phyloP scores from a whole-genome alignment of 2,329 filamentous ascomycete genomes.

The Lasiodiplodia hormozganensis region DNA sequence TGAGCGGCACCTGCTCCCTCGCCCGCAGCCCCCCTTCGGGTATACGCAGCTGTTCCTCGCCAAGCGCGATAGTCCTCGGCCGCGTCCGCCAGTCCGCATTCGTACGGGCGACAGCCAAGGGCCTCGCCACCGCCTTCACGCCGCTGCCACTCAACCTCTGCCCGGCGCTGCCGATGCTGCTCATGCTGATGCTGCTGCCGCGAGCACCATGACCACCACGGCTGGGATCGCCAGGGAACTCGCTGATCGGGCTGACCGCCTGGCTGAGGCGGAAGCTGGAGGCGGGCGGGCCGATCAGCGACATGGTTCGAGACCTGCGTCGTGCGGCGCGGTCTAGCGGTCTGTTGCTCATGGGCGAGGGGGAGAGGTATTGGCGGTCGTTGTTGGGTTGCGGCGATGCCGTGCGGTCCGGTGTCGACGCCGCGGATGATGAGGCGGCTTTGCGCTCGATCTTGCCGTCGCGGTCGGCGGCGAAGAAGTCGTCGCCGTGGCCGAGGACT shows the following conservation, averaged over 20 bases:
- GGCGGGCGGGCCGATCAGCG: slow-evolving; percentile 38
- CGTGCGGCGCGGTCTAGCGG: slow-evolving; percentile 34
- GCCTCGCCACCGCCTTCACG: not conserved
- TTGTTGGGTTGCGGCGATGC: slow-evolving; percentile 31
- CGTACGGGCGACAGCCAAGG: not conserved
- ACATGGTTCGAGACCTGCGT: slow-evolving; percentile 41
- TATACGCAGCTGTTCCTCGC: slow-evolving; percentile 27
- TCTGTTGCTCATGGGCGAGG: not conserved
- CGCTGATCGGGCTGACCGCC: slow-evolving; percentile 29
- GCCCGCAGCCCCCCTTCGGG: not conserved
- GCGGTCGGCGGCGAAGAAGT: slow-evolving; percentile 50
- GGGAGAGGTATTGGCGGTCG: slow-evolving; percentile 4
- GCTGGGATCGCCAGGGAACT: slow-evolving; percentile 30
- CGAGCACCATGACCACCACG: not conserved
- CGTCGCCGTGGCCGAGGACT: slow-evolving; percentile 47
- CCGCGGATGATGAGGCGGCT: slow-evolving; percentile 28
- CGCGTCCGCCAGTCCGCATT: not conserved
- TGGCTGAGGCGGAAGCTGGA: slow-evolving; percentile 35
- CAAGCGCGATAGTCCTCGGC: slow-evolving; percentile 9
- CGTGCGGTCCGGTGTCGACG: slow-evolving; percentile 33
- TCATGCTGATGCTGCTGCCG: no score
- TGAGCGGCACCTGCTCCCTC: not conserved
- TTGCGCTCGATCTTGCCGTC: slow-evolving; percentile 47
- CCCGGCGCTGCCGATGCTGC: not conserved
- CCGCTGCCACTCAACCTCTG: not conserved